A percentile compares a stretch with the other conserved stretches of the same genome.
Conservation (phyloP, 2,329 filamentous ascomycete species). For the Fusarium abutilonis region DNA sequence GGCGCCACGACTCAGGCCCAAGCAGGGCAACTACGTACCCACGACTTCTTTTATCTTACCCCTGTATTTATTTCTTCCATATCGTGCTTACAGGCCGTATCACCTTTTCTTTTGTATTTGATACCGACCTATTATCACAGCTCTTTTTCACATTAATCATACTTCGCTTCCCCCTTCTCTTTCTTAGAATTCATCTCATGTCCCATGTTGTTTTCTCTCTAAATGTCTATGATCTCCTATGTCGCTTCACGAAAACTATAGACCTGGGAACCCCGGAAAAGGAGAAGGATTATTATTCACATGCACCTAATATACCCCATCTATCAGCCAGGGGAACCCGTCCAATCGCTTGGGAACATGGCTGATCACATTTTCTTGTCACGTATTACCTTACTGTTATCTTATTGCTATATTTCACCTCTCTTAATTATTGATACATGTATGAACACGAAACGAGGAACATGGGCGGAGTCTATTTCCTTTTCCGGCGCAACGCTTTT, state of each 20-base stretch:
- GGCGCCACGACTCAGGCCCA: constrained; percentile 30
- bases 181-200: constrained; percentile 31
- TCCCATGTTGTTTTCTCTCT: constrained; percentile 22
- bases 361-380: constrained; percentile 39
- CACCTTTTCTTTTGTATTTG: constrained; percentile 31
- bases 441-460: constrained; percentile 28
- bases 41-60: constrained; percentile 36
- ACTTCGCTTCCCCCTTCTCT: constrained; percentile 29
- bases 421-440: constrained; percentile 27
- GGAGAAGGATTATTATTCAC: constrained; percentile 42
- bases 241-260: constrained; percentile 43
- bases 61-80: constrained; percentile 37
- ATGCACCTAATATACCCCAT: constrained; percentile 44
- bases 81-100: constrained; percentile 40
- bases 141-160: constrained; percentile 34
- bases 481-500: constrained; percentile 36
- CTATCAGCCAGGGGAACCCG: constrained; percentile 38
- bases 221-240: constrained; percentile 43
- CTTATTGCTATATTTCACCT: constrained; percentile 31
- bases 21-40: constrained; percentile 35
- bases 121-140: constrained; percentile 34
- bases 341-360: constrained; percentile 42
- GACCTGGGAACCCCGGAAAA: constrained; percentile 43
- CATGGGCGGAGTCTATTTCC: constrained; percentile 19
- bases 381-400: constrained; percentile 31